Base-by-base conservation (phyloP, 2,329 filamentous ascomycete species). In the Herpotrichia juniperi region DNA sequence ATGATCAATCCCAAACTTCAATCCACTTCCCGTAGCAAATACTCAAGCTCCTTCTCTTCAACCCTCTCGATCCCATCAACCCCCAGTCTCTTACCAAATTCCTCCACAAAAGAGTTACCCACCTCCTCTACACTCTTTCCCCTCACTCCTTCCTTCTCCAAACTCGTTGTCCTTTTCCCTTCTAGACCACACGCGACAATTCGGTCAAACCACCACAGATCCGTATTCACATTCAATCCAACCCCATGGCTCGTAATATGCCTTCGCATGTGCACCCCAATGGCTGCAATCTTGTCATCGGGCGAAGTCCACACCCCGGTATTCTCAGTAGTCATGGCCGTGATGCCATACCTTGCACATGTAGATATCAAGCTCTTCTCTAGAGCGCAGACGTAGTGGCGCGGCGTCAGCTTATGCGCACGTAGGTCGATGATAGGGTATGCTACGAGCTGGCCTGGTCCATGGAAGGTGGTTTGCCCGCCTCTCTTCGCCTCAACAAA, bases 401-500 rank as follows among this genome's bases (percentile, higher is more conserved):
- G 80, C 11, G 94, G 88, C 4, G 83, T 87, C 17, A 94, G 78
- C 0, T 77, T 76, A 59, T 91, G 83, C 10, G 83, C 80, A 48
- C 84, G 85, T 50, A 97, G 81, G 72, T 96, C 91, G n/a, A 96
- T 72, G 45, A 97, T 85, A 2, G 93, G 91, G 79, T 96, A 99
- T n/a, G 93, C 85, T 30, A 97, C 90, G 43, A 96, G 77, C 72
- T 99, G 94, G 0, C 93, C 93, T 0, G 93, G 94, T 0, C 93
- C 94, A 71, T 99, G 94, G 77, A 96, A 97, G 2, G 94, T 97
- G 0, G 91, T 93, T 59, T 96, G 86, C 0, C 94, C 94, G 55
- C 94, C 94, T 48, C 94, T 87, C n/a, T 86, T 83, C 12, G 90
- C 88, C 63, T 87, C 81, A 37, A 84, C 74, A 62, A 94, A 85